Evolutionary conservation across 768 basidiomycete species (phyloP).

Genomic region (Xanthoconium stramineum): DNA sequence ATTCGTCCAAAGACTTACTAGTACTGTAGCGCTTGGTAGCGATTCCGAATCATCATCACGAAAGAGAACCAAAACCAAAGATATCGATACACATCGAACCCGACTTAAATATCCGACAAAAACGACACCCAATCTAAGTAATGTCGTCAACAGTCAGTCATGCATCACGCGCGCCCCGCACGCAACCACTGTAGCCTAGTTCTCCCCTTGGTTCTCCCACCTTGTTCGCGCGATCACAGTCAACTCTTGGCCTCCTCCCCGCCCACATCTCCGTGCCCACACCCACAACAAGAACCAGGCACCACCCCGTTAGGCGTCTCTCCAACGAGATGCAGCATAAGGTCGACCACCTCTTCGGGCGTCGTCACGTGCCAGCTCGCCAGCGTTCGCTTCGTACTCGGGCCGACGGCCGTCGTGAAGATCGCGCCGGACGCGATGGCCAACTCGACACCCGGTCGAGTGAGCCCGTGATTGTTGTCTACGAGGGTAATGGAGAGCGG

Average conservation of each 20-base stretch:
- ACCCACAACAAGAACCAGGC: background rate
- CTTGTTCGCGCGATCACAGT: conserved; percentile 1
- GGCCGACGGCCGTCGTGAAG: conserved; percentile 94
- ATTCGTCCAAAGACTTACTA: too few species aligned
- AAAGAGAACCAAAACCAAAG: too few species aligned
- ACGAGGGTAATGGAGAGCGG: conserved; percentile 50
- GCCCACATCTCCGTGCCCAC: background rate
- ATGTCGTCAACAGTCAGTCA: too few species aligned
- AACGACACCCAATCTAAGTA: too few species aligned
- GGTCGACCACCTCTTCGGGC: conserved; percentile 81
- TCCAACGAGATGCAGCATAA: conserved; percentile 64
- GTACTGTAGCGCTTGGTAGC: too few species aligned
- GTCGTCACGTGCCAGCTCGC: conserved; percentile 92
- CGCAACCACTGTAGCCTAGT: too few species aligned
- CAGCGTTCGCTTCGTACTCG: conserved; percentile 82
- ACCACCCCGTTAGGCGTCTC: conserved; percentile 15
- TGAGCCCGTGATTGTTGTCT: conserved; percentile 11
- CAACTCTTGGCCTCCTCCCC: conserved; percentile 18
- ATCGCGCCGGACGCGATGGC: conserved; percentile 63
- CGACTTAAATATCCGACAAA: too few species aligned
- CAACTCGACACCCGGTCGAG: conserved; percentile 53
- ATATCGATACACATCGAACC: too few species aligned
- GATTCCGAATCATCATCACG: too few species aligned
- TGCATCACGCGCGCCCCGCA: too few species aligned
- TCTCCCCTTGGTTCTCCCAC: too few species aligned